Evolutionary conservation across 257 asterid species (phyloP).

Genomic region (Ocimum tenuiflorum): DNA sequence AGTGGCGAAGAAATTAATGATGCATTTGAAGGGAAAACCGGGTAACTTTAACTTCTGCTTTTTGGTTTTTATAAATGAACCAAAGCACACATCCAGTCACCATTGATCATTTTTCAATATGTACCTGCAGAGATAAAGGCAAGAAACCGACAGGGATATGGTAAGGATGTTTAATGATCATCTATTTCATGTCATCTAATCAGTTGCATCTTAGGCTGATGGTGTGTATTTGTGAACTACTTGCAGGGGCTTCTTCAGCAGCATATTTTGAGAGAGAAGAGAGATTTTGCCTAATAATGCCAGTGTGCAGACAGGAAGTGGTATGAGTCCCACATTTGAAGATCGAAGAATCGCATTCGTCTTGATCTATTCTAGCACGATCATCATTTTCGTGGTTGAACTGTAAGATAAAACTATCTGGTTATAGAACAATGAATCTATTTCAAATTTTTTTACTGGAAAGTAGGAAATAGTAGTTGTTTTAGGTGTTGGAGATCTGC

Average conservation of each 20-base stretch:
- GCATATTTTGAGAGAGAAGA: conserved; percentile 36
- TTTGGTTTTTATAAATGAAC: not conserved
- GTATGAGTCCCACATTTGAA: not conserved
- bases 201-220: conserved; percentile 10
- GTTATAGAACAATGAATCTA: not conserved
- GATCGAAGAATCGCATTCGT: not conserved
- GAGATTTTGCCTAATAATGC: not conserved
- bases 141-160: conserved; percentile 66
- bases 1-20: conserved; percentile 74
- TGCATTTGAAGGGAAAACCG: conserved; percentile 71
- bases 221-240: not conserved
- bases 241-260: conserved; percentile 68
- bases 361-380: not conserved
- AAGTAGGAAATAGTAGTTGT: too few relatives aligned
- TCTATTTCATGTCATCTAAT: not conserved
- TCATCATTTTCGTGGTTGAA: not conserved
- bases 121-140: conserved; percentile 46
- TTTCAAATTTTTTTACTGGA: not conserved
- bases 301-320: not conserved
- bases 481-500: too few relatives aligned
- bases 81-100: not conserved
- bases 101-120: conserved; percentile 10
- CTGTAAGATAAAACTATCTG: too few relatives aligned
- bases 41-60: conserved; percentile 34
- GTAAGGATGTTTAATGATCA: conserved; percentile 35